Evolutionary conservation across 805 yeast species (phyloP), one percentile per base, ranked within the genome.

Genomic region (Komagataella populi): DNA sequence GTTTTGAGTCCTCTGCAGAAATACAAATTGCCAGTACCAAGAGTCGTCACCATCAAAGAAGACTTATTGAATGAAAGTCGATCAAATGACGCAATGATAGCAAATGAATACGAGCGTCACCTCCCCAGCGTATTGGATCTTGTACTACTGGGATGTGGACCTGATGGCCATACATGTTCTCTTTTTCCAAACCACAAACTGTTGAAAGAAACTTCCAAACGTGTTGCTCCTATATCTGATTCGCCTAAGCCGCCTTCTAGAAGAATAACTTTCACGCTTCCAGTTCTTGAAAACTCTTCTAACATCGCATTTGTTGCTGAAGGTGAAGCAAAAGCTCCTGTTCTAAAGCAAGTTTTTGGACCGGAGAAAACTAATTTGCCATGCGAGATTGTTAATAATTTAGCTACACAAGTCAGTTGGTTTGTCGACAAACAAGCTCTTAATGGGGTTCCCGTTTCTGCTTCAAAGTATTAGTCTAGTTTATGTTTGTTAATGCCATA

Each of bases 81-180:
- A 6, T 72, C 78, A 36, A 67, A 67, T 3, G 73, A 72, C 51
- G 74, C 74, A 46, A 73, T 68, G 46, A 78, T 86, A 58, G 89
- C 95, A 4, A 56, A 61, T 16, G 82, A 76, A 48, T 89, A 89
- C 65, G 83, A 77, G 56, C 54, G 70, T 1, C 68, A 71, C 46
- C 66, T 89, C 50, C 87, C 91, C 7, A 62, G 58, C 20, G 61
- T 65, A 53, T 60, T 82, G 24, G 96, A 89, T 65, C 69, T 88
- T 58, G 70, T 89, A 20, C 69, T 88, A 52, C 73, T 89, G 55
- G 97, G 97, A 20, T 85, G 93, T 64, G 97, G 97, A 6, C 96
- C 96, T 43, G 97, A 89, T 61, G 97, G 96, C 44, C 97, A 89
- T 66, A 89, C 96, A 4, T 87, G 96, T 69, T 89, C 96, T 1